Conservation (phyloP, 2,329 filamentous ascomycete genomes). For the Fusarium hainanense region DNA sequence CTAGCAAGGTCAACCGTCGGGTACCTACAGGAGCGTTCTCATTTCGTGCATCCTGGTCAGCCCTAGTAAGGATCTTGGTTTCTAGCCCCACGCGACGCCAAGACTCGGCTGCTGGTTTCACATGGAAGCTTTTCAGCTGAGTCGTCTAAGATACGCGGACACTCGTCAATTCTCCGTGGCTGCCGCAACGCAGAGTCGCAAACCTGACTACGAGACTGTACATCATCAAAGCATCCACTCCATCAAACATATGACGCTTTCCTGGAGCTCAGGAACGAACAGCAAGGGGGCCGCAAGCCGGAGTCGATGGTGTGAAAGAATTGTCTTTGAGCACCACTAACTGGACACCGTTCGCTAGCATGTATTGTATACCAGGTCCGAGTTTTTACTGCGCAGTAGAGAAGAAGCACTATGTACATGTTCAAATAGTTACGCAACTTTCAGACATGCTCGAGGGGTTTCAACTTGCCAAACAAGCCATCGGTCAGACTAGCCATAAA, state of each 20-base stretch:
- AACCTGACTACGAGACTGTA: conserved; percentile 14
- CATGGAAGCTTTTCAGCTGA: conserved; percentile 14
- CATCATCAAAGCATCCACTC: conserved; percentile 7
- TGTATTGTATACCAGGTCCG: not conserved
- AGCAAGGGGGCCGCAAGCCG: not conserved
- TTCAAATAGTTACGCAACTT: not conserved
- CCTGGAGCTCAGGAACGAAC: not conserved
- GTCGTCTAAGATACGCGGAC: conserved; percentile 8
- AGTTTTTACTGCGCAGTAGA: not conserved
- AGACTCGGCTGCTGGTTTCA: conserved; percentile 25
- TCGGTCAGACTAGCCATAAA: conserved; percentile 12
- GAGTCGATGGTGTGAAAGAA: not conserved
- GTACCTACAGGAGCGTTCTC: conserved; percentile 37
- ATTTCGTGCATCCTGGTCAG: conserved; percentile 40
- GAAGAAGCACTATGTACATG: conserved; percentile 9
- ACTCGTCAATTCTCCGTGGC: not conserved
- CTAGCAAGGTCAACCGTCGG: conserved; percentile 31
- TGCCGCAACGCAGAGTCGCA: not conserved
- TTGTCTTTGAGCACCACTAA: not conserved
- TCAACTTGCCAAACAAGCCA: conserved; percentile 10
- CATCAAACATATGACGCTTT: conserved; percentile 4
- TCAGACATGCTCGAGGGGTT: not conserved
- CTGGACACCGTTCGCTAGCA: not conserved
- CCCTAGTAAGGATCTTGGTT: conserved; percentile 35
- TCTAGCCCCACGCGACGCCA: conserved; percentile 36